phyloP scores from a whole-genome alignment of 192 early-diverging fungal genomes.

The Umbelopsis sp. region DNA sequence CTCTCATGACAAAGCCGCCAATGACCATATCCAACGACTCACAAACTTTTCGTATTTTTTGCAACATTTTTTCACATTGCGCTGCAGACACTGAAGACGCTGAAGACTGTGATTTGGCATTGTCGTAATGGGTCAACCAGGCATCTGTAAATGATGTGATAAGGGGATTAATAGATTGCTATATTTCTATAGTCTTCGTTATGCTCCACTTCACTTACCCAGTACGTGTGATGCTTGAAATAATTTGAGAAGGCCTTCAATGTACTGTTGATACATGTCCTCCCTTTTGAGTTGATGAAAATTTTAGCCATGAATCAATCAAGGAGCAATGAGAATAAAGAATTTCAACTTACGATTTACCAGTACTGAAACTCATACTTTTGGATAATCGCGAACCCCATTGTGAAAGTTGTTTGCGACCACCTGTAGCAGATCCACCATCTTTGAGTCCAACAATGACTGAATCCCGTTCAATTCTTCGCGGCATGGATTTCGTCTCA shows the following conservation, averaged over 20 bases:
- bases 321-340: not conserved
- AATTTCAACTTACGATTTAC: not conserved
- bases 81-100: constrained; percentile 9
- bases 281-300: constrained; percentile 12
- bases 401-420: not conserved
- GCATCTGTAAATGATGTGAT: constrained; percentile 18
- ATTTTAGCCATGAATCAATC: not conserved
- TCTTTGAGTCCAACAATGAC: not conserved
- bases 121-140: constrained; percentile 34
- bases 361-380: not conserved
- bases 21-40: constrained; percentile 24
- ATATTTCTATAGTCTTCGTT: not conserved
- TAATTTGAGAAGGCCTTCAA: constrained; percentile 30
- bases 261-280: constrained; percentile 38
- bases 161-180: not conserved
- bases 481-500: not conserved
- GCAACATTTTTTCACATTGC: constrained; percentile 17
- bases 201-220: constrained; percentile 19
- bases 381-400: constrained; percentile 8
- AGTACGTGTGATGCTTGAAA: constrained; percentile 35
- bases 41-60: constrained; percentile 30
- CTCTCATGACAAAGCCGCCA: constrained; percentile 36
- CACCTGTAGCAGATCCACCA: not conserved
- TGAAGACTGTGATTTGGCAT: not conserved
- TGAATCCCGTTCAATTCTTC: not conserved